Percentiles rank a stretch among this genome's conserved stretches.
Conservation (phyloP, 179 eudicot genomes). For the Monotropa hypopitys region DNA sequence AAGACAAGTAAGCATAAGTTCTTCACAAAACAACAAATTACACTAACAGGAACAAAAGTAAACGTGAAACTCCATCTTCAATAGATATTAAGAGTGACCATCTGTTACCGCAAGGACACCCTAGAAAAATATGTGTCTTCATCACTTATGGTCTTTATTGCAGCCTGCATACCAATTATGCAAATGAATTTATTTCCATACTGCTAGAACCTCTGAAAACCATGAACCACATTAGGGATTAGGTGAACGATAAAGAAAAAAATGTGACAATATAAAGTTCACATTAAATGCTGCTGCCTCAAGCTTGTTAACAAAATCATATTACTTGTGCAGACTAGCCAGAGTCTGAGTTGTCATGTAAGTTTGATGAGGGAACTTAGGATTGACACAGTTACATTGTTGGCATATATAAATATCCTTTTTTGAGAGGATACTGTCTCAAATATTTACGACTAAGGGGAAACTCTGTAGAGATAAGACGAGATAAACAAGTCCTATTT, state of each 20-base stretch:
- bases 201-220: conserved; percentile 8
- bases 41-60: not conserved
- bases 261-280: not conserved
- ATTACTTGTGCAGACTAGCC: not conserved
- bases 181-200: conserved; percentile 3
- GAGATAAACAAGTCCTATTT: not conserved
- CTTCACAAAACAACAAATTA: conserved; percentile 6
- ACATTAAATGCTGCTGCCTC: not conserved
- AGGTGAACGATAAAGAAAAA: not conserved
- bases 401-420: not conserved
- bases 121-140: conserved; percentile 84
- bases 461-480: not conserved
- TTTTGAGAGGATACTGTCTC: not conserved
- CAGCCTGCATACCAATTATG: conserved; percentile 50
- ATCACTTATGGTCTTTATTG: conserved; percentile 80
- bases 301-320: not conserved
- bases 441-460: not conserved
- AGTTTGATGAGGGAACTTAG: not conserved
- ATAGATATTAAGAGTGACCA: conserved; percentile 4
- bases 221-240: conserved; percentile 1
- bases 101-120: conserved; percentile 74
- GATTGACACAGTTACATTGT: not conserved
- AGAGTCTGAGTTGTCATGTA: not conserved
- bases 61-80: conserved; percentile 3
- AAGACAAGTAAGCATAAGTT: conserved; percentile 10